Base-by-base conservation (phyloP, 495 filamentous ascomycete genomes). In the Chlorociboria aeruginascens region DNA sequence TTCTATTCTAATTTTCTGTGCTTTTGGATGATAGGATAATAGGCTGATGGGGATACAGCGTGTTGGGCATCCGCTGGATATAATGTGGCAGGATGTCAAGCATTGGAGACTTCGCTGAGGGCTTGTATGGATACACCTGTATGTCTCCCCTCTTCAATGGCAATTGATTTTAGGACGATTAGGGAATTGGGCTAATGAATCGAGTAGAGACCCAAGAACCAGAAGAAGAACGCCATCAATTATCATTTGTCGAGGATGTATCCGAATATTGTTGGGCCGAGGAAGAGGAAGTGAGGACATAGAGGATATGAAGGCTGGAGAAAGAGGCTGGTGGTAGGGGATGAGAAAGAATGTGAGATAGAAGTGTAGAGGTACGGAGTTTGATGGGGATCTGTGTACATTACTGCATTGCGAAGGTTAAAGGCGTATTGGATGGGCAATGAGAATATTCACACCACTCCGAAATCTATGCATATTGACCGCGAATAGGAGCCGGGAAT, bases 21-120 rank as follows among this genome's bases (percentile, higher is more conserved):
- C 41, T 25, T 25, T 4, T 4, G 20, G 20, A 25, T 25, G 4
- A 25, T 25, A 25, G 20, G 20, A 25, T 25, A 25, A 25, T 1
- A 25, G 20, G 30, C 50, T 53, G 20, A 53, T 29, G 11, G 4
- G 17, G 10, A 6, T 17, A 13, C 56, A 95, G 89, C 84, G 55
- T 98, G 92, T 67, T 98, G 92, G 92, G 92, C 92, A 2, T 95
- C 89, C 1, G 71, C 83, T 10, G 89, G 89, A 47, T 82, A 86
- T 59, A 78, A 65, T 48, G 66, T 74, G 0, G 70, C 79, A 34
- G 88, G 85, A 17, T 98, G 92, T 58, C 74, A 73, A n/a, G 77
- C 72, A 28, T 62, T 97, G 40, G 92, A 96, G 63, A 71, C 85
- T 56, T 76, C 83, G 55, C 69, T 98, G 61, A 76, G 89, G 49